Evolutionary conservation across 1,284 basidiomycete species (phyloP).

Genomic region (Melanopsichium pennsylvanicum): DNA sequence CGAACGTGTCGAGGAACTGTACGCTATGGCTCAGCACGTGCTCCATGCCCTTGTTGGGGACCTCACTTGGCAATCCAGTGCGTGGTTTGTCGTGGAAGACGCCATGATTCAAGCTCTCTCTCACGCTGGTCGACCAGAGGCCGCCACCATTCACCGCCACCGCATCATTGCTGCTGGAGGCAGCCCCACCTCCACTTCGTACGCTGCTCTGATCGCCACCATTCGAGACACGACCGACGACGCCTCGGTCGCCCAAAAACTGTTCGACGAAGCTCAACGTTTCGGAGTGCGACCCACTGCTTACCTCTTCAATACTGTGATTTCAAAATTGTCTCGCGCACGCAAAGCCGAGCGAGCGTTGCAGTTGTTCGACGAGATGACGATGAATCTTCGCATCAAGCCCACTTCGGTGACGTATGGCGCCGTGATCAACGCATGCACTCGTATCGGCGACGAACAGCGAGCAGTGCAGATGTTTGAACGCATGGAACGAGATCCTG

Average conservation of each 20-base stretch:
- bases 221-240: slow-evolving; percentile 65
- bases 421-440: slow-evolving; percentile 83
- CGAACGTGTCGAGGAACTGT: slow-evolving; percentile 69
- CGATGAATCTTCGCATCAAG: slow-evolving; percentile 67
- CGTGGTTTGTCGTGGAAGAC: slow-evolving; percentile 64
- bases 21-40: slow-evolving; percentile 68
- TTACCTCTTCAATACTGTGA: slow-evolving; percentile 65
- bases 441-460: slow-evolving; percentile 83
- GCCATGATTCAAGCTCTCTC: slow-evolving; percentile 61
- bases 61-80: slow-evolving; percentile 66
- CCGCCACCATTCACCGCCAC: slow-evolving; percentile 54
- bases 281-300: slow-evolving; percentile 55
- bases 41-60: slow-evolving; percentile 46
- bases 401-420: slow-evolving; percentile 93
- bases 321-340: slow-evolving; percentile 64
- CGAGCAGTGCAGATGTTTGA: slow-evolving; percentile 83
- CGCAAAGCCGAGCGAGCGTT: slow-evolving; percentile 62
- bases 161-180: slow-evolving; percentile 58
- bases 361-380: slow-evolving; percentile 62
- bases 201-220: slow-evolving; percentile 62
- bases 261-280: slow-evolving; percentile 63
- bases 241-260: slow-evolving; percentile 61
- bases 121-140: slow-evolving; percentile 54
- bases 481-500: slow-evolving; percentile 79
- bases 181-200: slow-evolving; percentile 53